These are phyloP conservation scores for Fusarium zealandicum DNA, from an alignment of 2,329 filamentous ascomycete species.

Conservation along the genomic window DNA sequence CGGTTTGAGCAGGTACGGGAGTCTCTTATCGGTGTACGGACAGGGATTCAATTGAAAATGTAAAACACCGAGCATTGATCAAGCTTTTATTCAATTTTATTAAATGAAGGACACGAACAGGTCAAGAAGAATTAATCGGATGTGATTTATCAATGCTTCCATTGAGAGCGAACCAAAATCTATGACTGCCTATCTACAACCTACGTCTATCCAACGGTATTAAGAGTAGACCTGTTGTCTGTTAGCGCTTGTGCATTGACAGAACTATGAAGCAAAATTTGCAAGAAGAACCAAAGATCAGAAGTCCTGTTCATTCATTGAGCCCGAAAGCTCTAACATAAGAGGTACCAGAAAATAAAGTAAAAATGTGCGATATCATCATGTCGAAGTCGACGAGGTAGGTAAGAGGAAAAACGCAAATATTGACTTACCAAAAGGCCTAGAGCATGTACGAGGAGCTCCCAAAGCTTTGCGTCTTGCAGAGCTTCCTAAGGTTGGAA, in stretches of 20 bases:
- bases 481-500: background rate
- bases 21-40: conserved; percentile 35
- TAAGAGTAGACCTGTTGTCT: conserved; percentile 7
- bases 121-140: background rate
- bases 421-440: conserved; percentile 45
- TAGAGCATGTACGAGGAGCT: conserved; percentile 1
- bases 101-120: background rate
- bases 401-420: conserved; percentile 1
- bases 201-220: background rate
- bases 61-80: conserved; percentile 40
- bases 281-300: conserved; percentile 56
- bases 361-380: conserved; percentile 74
- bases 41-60: conserved; percentile 39
- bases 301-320: conserved; percentile 90
- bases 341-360: conserved; percentile 97
- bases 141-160: background rate
- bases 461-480: background rate
- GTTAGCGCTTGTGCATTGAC: conserved; percentile 30
- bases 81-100: conserved; percentile 13
- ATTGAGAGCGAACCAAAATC: background rate
- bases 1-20: conserved; percentile 21
- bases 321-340: conserved; percentile 77
- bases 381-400: conserved; percentile 50
- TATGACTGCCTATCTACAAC: background rate
- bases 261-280: conserved; percentile 13